Conservation (phyloP, 2,329 filamentous ascomycete species). For the Verticillium albo-atrum region DNA sequence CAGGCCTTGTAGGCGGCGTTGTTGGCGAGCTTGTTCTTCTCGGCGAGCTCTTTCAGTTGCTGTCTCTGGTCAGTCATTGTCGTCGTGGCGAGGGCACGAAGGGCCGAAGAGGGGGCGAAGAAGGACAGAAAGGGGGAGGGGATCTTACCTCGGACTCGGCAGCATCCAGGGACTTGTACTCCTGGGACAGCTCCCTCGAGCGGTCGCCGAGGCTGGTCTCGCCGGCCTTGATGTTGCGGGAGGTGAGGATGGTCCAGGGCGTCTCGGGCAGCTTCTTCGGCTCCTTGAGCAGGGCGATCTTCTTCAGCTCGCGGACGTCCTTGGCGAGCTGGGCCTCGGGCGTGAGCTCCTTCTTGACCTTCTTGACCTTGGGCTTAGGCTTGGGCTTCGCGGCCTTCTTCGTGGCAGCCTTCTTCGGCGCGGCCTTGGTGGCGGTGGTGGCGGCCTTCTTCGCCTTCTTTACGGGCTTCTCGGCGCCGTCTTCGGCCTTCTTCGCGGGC, state of each 20-base stretch:
- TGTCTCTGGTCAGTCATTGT: conserved; percentile 13
- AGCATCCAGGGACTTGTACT: conserved; percentile 34
- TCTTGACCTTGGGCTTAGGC: conserved; percentile 20
- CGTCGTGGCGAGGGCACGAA: neutral
- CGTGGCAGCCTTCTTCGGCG: conserved; percentile 3
- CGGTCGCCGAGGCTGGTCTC: conserved; percentile 8
- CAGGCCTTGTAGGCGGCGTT: conserved; percentile 37
- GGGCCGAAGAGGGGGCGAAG: too few relatives aligned
- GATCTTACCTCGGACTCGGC: conserved; percentile 38
- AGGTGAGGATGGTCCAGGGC: conserved; percentile 33
- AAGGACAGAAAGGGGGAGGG: too few relatives aligned
- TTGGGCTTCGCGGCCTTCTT: conserved; percentile 13
- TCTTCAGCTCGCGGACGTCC: conserved; percentile 30
- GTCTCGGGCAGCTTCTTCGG: conserved; percentile 25
- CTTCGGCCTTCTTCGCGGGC: conserved; percentile 16
- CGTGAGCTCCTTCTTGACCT: conserved; percentile 26
- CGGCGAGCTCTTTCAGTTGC: conserved; percentile 27
- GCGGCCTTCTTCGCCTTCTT: conserved; percentile 12
- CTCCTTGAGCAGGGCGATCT: conserved; percentile 34
- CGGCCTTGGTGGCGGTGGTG: conserved; percentile 15
- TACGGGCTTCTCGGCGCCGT: conserved; percentile 16
- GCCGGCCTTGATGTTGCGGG: conserved; percentile 21
- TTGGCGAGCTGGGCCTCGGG: conserved; percentile 32
- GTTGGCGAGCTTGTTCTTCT: conserved; percentile 37
- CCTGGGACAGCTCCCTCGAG: conserved; percentile 21